Conservation (phyloP, 805 yeast genomes). For the Saccharomycopsis olivae region DNA sequence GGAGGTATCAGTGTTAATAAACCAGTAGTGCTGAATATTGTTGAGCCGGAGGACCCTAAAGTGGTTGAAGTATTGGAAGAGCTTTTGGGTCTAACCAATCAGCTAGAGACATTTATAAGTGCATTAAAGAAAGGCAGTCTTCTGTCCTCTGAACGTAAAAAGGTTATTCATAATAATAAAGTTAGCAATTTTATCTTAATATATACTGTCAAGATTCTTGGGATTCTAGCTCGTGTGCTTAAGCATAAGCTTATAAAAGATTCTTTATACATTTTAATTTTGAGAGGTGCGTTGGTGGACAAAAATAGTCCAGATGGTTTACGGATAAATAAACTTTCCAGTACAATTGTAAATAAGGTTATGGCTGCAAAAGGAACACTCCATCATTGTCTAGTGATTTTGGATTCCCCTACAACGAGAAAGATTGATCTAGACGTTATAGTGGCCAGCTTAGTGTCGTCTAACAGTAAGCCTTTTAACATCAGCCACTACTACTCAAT, state of each 20-base stretch:
- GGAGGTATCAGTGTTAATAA: not conserved
- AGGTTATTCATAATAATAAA: slow-evolving; percentile 1
- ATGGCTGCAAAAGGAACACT: not conserved
- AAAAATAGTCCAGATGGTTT: not conserved
- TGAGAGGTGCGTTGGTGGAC: not conserved
- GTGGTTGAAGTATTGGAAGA: not conserved
- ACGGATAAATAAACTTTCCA: not conserved
- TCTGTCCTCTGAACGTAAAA: not conserved
- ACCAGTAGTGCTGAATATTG: not conserved
- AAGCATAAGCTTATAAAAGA: not conserved
- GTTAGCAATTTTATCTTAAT: slow-evolving; percentile 2
- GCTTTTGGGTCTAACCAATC: not conserved
- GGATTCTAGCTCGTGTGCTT: not conserved
- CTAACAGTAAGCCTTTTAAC: not conserved
- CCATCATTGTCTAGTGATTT: slow-evolving; percentile 3
- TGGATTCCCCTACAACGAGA: not conserved
- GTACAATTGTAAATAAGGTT: not conserved
- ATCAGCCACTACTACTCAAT: not conserved
- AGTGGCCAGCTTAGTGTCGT: not conserved
- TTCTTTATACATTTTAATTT: not conserved
- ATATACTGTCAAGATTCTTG: slow-evolving; percentile 1
- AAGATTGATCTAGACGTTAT: not conserved
- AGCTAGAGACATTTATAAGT: not conserved
- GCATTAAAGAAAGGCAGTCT: not conserved
- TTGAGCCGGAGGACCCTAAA: not conserved